These are phyloP conservation scores for Tricholoma sp. DNA, from an alignment of 768 basidiomycete species.

Conservation along the genomic window DNA sequence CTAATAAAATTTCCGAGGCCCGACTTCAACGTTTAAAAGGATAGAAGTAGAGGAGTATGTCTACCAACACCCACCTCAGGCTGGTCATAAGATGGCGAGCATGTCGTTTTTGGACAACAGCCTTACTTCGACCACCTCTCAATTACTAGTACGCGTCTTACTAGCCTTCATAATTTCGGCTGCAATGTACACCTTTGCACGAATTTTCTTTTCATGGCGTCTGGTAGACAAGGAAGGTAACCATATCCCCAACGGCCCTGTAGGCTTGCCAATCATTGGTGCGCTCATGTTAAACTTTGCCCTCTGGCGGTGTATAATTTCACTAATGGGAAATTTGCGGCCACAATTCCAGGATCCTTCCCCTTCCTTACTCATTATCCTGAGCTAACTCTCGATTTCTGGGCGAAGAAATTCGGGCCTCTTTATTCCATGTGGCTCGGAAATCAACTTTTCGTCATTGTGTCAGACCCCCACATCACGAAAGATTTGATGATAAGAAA, in stretches of 20 bases:
- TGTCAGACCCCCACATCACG: constrained; percentile 39
- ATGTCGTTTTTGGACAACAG: not conserved
- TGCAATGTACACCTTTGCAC: constrained; percentile 15
- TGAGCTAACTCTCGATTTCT: constrained; percentile 35
- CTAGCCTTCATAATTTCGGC: constrained; percentile 21
- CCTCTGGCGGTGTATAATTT: too few relatives aligned
- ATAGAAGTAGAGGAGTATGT: too few relatives aligned
- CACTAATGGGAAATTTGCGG: too few relatives aligned
- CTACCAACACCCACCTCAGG: too few relatives aligned
- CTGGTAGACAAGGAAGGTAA: constrained; percentile 14
- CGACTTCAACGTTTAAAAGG: too few relatives aligned
- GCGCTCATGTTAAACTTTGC: not conserved
- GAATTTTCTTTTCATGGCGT: constrained; percentile 6
- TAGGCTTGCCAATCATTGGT: constrained; percentile 20
- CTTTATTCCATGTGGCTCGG: constrained; percentile 44
- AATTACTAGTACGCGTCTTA: constrained; percentile 15
- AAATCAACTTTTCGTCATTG: constrained; percentile 40
- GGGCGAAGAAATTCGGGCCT: constrained; percentile 39
- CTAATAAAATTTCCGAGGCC: too few relatives aligned
- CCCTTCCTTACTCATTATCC: constrained; percentile 37
- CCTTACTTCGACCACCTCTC: constrained; percentile 10
- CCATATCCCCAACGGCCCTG: constrained; percentile 17
- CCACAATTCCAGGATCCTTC: constrained; percentile 24
- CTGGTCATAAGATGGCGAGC: not conserved
- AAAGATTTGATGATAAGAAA: constrained; percentile 42